These are phyloP conservation scores for Kuraishia piskuri DNA, from an alignment of 805 yeast genomes.

Conservation along the genomic window DNA sequence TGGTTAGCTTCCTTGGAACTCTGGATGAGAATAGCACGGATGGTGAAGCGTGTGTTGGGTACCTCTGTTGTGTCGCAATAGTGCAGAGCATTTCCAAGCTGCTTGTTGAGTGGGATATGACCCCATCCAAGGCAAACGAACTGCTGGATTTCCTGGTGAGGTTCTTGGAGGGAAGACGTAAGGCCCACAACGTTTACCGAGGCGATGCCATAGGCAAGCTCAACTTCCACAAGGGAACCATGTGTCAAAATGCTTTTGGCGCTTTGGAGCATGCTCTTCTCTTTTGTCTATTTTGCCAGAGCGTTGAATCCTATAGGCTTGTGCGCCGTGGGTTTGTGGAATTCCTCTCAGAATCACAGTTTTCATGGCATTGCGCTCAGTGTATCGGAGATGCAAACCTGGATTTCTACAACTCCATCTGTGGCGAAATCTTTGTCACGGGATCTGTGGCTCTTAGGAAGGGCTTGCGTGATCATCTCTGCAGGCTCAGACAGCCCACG, in stretches of 20 bases:
- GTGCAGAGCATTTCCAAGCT: conserved; percentile 27
- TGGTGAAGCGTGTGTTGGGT: conserved; percentile 23
- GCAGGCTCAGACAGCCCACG: conserved; percentile 23
- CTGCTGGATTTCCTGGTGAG: conserved; percentile 29
- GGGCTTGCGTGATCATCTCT: conserved; percentile 39
- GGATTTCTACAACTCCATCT: conserved; percentile 32
- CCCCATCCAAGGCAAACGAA: conserved; percentile 15
- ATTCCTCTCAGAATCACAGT: conserved; percentile 14
- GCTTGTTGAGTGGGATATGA: neutral
- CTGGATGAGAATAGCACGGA: conserved; percentile 20
- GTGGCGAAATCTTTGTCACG: conserved; percentile 51
- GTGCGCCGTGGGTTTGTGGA: conserved; percentile 31
- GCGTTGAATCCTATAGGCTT: conserved; percentile 37
- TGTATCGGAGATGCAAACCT: conserved; percentile 23
- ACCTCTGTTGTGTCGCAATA: conserved; percentile 28
- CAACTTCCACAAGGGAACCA: conserved; percentile 12
- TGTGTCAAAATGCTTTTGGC: conserved; percentile 25
- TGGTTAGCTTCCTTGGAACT: conserved; percentile 21
- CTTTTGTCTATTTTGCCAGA: conserved; percentile 42
- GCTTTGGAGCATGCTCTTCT: conserved; percentile 43
- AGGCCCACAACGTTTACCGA: conserved; percentile 1
- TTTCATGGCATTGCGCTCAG: conserved; percentile 10
- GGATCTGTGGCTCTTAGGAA: conserved; percentile 73
- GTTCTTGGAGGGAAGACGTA: conserved; percentile 27
- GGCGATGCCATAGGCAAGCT: neutral